These are phyloP conservation scores for Suillus hirtellus DNA, from an alignment of 768 basidiomycete species.

Conservation along the genomic window DNA sequence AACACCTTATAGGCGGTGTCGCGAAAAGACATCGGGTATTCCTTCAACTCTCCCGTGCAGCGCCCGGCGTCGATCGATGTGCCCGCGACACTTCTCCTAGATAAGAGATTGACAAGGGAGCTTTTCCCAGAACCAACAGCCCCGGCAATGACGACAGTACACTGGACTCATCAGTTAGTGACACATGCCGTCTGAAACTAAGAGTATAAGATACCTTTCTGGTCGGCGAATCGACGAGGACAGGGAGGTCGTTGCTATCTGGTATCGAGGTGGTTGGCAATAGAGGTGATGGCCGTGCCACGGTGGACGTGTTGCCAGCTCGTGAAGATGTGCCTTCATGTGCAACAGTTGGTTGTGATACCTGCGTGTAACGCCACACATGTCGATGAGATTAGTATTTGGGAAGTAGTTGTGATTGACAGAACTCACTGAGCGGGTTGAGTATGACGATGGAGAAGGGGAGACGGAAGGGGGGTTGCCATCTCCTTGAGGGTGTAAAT, in stretches of 20 bases:
- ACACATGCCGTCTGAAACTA: not conserved
- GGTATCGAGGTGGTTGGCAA: no score
- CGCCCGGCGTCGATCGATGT: slow-evolving; percentile 25
- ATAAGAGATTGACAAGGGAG: slow-evolving; percentile 41
- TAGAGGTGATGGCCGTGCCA: no score
- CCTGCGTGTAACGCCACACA: no score
- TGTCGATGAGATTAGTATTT: no score
- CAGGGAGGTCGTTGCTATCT: not conserved
- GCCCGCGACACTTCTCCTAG: slow-evolving; percentile 24
- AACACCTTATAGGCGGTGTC: slow-evolving; percentile 1
- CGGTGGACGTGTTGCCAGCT: no score
- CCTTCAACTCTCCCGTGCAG: slow-evolving; percentile 17
- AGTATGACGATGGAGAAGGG: no score
- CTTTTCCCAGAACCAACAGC: slow-evolving; percentile 39
- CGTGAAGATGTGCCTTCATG: no score
- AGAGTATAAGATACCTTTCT: not conserved
- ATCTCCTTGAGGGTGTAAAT: no score
- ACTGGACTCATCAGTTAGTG: not conserved
- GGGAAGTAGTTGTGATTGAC: no score
- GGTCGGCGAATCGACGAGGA: not conserved
- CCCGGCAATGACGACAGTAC: slow-evolving; percentile 24
- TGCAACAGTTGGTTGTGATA: no score
- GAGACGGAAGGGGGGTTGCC: no score
- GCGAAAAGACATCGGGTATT: slow-evolving; percentile 14
- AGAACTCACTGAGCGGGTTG: no score